Base-by-base conservation (phyloP, 2,329 filamentous ascomycete genomes). In the Myrmaecium sp. region DNA sequence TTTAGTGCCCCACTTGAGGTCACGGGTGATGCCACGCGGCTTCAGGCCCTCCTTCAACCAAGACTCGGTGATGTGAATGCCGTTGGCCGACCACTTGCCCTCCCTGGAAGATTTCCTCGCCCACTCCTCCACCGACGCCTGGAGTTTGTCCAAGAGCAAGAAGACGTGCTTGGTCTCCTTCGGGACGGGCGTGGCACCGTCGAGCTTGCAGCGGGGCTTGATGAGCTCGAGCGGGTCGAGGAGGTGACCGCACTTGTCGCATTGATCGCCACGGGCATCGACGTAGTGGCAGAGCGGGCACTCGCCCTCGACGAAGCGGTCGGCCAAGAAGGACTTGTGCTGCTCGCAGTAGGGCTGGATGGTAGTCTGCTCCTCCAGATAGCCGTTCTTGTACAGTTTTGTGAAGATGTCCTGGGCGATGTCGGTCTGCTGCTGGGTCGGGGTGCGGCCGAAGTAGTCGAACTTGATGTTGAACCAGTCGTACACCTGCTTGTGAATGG, bases 391-490 rank as follows among this genome's bases (percentile, higher is more conserved):
- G 57, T 83, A 66, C n/a, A 98, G 68, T 49, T 83, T 74, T 30
- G 63, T 60, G 55, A 95, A 95, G 38, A 95, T 84, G 36, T 80
- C 71, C 55, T 95, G 89, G 6, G 84, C 80, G 41, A 98, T 95
- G 38, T 82, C 69, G 13, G 83, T 94, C 55, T 95, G 89, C 43
- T 89, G 69, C 29, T 69, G 56, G 11, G 86, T 95, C 3, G 84
- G 82, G 4, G 89, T 95, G 32, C 84, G 76, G 35, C 84, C 89
- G 48, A 95, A 98, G 53, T 84, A 75, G 56, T 95, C 86, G 48
- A 95, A 95, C 31, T 69, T 74, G 45, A 95, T 86, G 46, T 83
- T 72, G 58, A 98, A 98, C 82, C 86, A 94, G 51, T 91, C 69
- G 54, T 95, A 95, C 38, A 94, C 77, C 25, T 78, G 80, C 42